These are phyloP conservation scores for Stramenopiles sp. DNA, from an alignment of 352 stramenopile species.

Conservation along the genomic window DNA sequence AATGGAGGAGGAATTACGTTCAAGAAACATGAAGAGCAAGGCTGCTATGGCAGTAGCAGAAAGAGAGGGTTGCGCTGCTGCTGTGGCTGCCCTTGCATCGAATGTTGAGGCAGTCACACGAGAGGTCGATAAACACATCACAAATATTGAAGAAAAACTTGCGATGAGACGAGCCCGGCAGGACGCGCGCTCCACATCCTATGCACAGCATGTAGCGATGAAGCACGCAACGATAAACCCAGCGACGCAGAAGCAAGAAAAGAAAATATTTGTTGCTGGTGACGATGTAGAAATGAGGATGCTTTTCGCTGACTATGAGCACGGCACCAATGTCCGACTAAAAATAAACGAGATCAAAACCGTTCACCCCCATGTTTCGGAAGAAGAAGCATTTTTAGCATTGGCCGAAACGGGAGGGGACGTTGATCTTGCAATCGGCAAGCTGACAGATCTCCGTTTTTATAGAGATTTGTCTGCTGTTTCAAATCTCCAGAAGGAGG, in stretches of 20 bases:
- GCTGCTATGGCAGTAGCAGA: not conserved
- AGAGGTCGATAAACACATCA: not conserved
- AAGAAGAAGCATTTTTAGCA: conserved; percentile 7
- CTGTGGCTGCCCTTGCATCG: not conserved
- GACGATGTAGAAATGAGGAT: conserved; percentile 7
- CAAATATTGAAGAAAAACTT: not conserved
- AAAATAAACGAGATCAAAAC: not conserved
- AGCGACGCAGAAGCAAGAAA: not conserved
- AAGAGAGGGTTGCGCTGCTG: not conserved
- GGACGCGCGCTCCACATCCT: not conserved
- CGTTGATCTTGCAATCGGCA: not conserved
- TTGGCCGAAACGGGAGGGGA: not conserved
- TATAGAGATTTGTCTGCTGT: not conserved
- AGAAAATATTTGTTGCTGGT: conserved; percentile 9
- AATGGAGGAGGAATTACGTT: not conserved
- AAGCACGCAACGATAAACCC: not conserved
- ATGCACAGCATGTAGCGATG: not conserved
- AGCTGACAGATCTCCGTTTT: not conserved
- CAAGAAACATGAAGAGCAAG: not conserved
- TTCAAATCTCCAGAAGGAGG: not conserved
- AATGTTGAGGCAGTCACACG: not conserved
- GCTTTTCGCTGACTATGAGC: not conserved
- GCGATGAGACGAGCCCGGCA: not conserved
- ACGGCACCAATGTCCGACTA: not conserved
- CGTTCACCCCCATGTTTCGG: not conserved